Conservation (phyloP, 257 asterid genomes). For the Primulina huaijiensis region DNA sequence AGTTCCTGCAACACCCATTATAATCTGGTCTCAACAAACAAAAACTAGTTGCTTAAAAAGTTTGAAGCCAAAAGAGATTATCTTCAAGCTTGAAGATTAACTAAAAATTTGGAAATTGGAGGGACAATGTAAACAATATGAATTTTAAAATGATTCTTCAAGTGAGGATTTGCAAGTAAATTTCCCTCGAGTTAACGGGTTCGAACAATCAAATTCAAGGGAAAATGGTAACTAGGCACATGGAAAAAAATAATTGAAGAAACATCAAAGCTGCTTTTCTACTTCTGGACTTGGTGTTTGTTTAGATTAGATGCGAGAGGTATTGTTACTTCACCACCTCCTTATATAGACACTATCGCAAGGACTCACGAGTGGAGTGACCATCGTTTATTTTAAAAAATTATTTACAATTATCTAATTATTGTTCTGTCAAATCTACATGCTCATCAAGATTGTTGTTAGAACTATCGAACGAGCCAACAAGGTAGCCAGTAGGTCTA, state of each 20-base stretch:
- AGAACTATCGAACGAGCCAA: too few species aligned
- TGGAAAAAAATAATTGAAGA: too few species aligned
- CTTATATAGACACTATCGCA: neutral
- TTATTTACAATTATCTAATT: too few species aligned
- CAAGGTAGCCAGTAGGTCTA: too few species aligned
- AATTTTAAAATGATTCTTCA: neutral
- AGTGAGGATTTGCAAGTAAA: neutral
- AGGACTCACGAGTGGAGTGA: too few species aligned
- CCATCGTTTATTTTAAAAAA: too few species aligned
- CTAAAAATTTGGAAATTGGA: too few species aligned
- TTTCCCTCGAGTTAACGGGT: neutral
- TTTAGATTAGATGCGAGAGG: neutral
- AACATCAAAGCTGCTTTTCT: neutral
- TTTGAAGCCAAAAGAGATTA: neutral
- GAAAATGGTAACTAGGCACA: neutral
- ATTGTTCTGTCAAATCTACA: too few species aligned
- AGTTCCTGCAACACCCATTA: conserved; percentile 76
- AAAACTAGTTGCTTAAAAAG: too few species aligned
- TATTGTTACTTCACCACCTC: neutral
- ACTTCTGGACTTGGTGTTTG: neutral
- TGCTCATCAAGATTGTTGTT: too few species aligned
- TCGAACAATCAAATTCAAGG: too few species aligned
- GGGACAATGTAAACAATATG: neutral
- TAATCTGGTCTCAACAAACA: too few species aligned
- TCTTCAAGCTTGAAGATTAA: neutral